These are phyloP conservation scores for Cordyceps javanica DNA, from an alignment of 2,329 filamentous ascomycete species.

Conservation along the genomic window DNA sequence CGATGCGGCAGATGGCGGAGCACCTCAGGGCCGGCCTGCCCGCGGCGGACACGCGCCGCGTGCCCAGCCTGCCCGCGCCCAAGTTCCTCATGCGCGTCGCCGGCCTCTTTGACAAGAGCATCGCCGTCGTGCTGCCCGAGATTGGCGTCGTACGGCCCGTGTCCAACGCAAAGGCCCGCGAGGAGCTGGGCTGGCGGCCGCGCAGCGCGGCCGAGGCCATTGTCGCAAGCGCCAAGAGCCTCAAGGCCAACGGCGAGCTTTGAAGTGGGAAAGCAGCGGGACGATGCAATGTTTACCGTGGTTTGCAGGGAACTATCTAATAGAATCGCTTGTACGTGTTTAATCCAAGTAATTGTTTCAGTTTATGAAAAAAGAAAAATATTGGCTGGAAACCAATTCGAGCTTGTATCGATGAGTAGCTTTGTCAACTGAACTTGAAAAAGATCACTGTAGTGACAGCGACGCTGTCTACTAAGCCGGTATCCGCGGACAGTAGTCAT, in stretches of 20 bases:
- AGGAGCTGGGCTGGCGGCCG: slow-evolving; percentile 8
- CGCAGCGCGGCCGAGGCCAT: slow-evolving; percentile 6
- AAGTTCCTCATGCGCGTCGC: neutral
- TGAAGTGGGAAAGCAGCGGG: too few species aligned
- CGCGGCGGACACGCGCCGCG: neutral
- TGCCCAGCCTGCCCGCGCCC: neutral
- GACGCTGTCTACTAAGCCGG: too few species aligned
- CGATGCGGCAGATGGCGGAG: neutral
- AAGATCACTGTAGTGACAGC: too few species aligned
- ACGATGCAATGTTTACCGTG: too few species aligned
- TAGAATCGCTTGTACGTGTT: too few species aligned
- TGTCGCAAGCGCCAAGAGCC: slow-evolving; percentile 6
- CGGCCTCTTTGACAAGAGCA: neutral
- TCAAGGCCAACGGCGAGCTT: neutral
- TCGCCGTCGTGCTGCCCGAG: slow-evolving; percentile 1
- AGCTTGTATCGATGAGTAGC: too few species aligned
- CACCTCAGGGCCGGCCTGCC: neutral
- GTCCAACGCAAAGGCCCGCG: neutral
- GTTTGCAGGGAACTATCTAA: too few species aligned
- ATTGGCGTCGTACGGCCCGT: neutral
- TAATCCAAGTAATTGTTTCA: too few species aligned
- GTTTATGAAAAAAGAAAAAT: too few species aligned
- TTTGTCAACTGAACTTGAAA: too few species aligned
- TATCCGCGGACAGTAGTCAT: too few species aligned
- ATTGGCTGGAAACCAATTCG: too few species aligned